These are phyloP conservation scores for Colletotrichum chrysophilum DNA, from an alignment of 2,329 filamentous ascomycete genomes.

Conservation along the genomic window DNA sequence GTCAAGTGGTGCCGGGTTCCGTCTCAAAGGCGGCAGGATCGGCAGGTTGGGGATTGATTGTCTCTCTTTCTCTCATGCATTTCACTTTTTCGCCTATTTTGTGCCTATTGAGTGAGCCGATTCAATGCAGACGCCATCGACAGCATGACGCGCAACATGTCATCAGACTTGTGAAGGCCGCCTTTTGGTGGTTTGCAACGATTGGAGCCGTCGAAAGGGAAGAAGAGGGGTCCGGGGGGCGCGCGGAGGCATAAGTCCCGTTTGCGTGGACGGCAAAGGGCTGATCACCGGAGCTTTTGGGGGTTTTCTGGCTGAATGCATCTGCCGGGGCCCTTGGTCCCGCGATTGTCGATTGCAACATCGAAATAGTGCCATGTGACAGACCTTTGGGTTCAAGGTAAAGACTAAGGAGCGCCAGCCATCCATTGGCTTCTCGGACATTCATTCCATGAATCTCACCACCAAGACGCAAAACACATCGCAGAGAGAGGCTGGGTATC, in stretches of 20 bases:
- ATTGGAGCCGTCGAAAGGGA: background rate
- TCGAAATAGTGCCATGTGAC: slow-evolving; percentile 1
- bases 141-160: background rate
- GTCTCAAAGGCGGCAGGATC: background rate
- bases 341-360: slow-evolving; percentile 13
- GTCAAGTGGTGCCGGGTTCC: background rate
- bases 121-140: background rate
- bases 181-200: background rate
- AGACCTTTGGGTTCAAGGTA: background rate
- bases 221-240: background rate
- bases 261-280: background rate
- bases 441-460: background rate
- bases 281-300: background rate
- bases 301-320: background rate
- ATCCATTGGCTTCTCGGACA: background rate
- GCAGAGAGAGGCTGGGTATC: background rate
- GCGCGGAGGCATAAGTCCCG: background rate
- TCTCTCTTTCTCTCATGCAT: background rate
- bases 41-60: background rate
- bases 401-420: background rate
- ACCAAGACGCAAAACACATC: background rate
- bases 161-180: background rate
- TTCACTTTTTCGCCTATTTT: background rate
- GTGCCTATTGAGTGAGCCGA: background rate
- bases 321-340: background rate